Evolutionary conservation across 352 stramenopile genomes (phyloP).

Genomic region (Ophiocytium majus): DNA sequence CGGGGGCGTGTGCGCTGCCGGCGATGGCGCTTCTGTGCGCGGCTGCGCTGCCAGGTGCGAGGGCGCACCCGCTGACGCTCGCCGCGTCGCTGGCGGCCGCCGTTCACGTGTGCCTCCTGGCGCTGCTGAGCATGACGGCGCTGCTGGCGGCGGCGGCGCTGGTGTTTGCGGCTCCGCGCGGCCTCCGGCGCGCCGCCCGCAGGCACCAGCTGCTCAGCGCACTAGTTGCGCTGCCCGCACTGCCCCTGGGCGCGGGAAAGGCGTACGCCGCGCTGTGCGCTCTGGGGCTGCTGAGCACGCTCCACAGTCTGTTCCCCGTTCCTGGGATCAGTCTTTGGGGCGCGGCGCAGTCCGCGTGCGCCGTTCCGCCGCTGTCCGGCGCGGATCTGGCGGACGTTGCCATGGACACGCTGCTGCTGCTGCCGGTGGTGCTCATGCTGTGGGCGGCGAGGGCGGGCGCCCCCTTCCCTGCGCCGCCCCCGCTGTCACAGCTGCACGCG

Average conservation of each 20-base stretch:
- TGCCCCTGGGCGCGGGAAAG: background rate
- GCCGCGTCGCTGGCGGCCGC: background rate
- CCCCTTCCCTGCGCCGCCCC: background rate
- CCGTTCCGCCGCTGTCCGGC: background rate
- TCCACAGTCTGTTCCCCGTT: background rate
- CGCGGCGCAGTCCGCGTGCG: background rate
- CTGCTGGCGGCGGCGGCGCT: background rate
- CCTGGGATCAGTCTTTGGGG: too few relatives aligned
- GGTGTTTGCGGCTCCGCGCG: background rate
- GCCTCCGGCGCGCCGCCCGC: too few relatives aligned
- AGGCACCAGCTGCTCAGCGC: background rate
- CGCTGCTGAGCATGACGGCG: background rate
- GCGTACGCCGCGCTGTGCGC: too few relatives aligned
- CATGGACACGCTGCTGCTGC: background rate
- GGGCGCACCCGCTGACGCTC: too few relatives aligned
- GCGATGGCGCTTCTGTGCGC: background rate
- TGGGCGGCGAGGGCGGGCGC: background rate
- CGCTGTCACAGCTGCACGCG: background rate
- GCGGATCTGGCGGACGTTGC: background rate
- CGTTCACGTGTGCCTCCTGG: background rate
- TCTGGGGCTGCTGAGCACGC: background rate
- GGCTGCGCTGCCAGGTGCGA: background rate
- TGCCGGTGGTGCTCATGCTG: conserved; percentile 1
- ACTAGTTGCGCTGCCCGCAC: background rate
- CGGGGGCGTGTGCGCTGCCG: background rate